Base-by-base conservation (phyloP, 176 grass and related monocot genomes). In the Rhynchospora breviuscula region DNA sequence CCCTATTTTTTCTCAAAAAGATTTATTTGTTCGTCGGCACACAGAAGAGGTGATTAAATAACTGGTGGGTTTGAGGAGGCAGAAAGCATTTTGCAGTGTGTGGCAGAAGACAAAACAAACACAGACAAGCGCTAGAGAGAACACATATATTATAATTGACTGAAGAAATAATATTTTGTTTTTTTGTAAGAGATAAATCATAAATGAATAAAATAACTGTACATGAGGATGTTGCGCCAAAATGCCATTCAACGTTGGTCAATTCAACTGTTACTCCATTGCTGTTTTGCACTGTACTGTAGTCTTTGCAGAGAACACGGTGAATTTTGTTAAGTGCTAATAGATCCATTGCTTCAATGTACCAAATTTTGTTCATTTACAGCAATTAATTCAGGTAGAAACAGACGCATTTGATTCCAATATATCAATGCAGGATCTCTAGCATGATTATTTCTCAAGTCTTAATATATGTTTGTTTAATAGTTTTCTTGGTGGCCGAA, bases 41-140 rank as follows among this genome's bases (percentile, higher is more conserved):
- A 40, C 35, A 40, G 54, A 81, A 23, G 80, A 67, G 18, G 62
- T 63, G 17, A 67, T 56, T 33, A 10, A 59, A 59, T 79, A 82
- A 52, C 48, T 67, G 80, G 80, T 82, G 40, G 19, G 61, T 81
- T 82, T 82, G 61, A 82, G 45, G 60, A 82, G 80, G 62, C 80
- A 82, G 46, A 82, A 82, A 82, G 80, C 43, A 82, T 82, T 52
- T 81, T 65, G 52, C 79, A 81, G 79, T 25, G 31, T 40, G 59
- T 81, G 60, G 59, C 79, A 82, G 80, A 82, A 53, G 80, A 82
- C 61, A 82, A 67, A 68, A 82, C 80, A 82, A 82, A 82, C 80
- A 82, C n/a, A 66, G 80, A 67, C 80, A 81, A 64, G 59, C 33
- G 18, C 1, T 6, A 64, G 35, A 81, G 29, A 67, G 79, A 48